Base-by-base conservation (phyloP, 192 early-diverging fungal species). In the Backusella australiensis region DNA sequence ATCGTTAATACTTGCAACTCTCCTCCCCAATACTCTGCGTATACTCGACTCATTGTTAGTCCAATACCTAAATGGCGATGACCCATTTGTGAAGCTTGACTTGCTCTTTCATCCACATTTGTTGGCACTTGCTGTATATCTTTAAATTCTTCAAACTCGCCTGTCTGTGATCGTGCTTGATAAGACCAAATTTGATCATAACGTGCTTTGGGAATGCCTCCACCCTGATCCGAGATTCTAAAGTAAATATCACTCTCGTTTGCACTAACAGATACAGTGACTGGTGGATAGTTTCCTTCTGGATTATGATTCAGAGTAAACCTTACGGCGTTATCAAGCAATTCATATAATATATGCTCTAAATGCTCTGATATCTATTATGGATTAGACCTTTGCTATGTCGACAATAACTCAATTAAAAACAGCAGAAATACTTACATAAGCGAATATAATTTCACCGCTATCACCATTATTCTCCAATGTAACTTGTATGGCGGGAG, bases 11-110 rank as follows among this genome's bases (percentile, higher is more conserved):
- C 82, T 26, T 89, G 89, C 32, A 99, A 85, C 26, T 87, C 87
- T 6, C 97, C 97, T 21, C 96, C 96, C 97, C 96, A 99, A 78
- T 98, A 99, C 80, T 96, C 93, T 6, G 94, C 93, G 83, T 97
- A 99, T 23, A 97, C 92, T 69, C 91, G 85, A 68, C 92, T 93
- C 92, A 99, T 93, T 0, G 95, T 93, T 78, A 97, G 79, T 1
- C 97, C 97, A 68, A 97, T 91, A 19, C 97, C 97, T 69, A 96
- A 78, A 80, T 56, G 84, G 38, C 72, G 73, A 69, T 53, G 77
- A 34, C 67, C 80, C 46, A 49, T 41, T 36, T 70, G 53, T 14
- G 71, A 70, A 5, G 72, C 71, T 34, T 79, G 72, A 34, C 76
- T 72, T 46, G 75, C 80, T 63, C 77, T 41, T 38, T 73, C 77